A percentile compares a stretch with the other conserved stretches of the same genome.
Conservation (phyloP, 192 early-diverging fungal species). For the Coemansia sp. region DNA sequence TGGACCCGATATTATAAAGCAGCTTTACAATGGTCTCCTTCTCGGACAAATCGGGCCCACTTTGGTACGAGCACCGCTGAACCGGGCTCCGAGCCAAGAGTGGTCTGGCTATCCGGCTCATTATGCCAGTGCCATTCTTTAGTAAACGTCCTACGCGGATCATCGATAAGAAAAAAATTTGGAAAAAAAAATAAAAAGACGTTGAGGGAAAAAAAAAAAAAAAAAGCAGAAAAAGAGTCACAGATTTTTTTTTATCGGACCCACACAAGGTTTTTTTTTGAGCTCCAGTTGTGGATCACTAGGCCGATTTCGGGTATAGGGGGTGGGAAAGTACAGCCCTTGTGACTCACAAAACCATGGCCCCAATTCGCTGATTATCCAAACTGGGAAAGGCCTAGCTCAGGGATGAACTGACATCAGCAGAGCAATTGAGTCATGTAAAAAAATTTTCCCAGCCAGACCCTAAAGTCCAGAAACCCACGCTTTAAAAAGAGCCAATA, state of each 20-base stretch:
- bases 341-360: conserved; percentile 9
- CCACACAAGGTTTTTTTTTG: not conserved
- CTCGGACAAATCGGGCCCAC: conserved; percentile 42
- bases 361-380: not conserved
- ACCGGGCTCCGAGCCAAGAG: not conserved
- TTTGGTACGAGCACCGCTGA: conserved; percentile 31
- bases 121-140: conserved; percentile 32
- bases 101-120: conserved; percentile 24
- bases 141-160: conserved; percentile 40
- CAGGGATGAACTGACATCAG: conserved; percentile 2
- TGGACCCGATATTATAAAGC: conserved; percentile 98
- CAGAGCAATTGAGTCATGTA: not conserved
- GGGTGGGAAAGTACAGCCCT: not conserved
- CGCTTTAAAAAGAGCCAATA: not conserved
- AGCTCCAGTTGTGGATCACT: not conserved
- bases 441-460: not conserved
- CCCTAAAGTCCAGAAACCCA: not conserved
- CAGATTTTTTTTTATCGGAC: not conserved
- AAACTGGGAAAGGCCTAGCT: not conserved
- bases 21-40: conserved; percentile 85
- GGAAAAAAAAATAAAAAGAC: conserved; percentile 12
- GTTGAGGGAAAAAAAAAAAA: not conserved
- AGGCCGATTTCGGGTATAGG: not conserved
- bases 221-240: conserved; percentile 3
- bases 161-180: conserved; percentile 10